These are phyloP conservation scores for Pinus tabuliformis DNA, from an alignment of 75 land plant genomes.

Conservation along the genomic window DNA sequence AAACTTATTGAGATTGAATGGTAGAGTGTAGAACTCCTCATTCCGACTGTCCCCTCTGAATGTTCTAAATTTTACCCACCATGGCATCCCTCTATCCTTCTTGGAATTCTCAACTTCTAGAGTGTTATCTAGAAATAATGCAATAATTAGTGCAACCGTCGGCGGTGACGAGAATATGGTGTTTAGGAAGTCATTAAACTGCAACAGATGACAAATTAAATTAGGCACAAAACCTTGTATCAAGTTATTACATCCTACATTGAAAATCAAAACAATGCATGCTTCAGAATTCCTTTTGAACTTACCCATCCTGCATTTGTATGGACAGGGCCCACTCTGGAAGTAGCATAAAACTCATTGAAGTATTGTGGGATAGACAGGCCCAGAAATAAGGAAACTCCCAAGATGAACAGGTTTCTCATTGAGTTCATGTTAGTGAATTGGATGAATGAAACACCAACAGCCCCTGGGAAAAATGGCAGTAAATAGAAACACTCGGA, in stretches of 20 bases:
- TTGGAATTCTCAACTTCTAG: slow-evolving; percentile 73
- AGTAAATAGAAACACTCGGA: not conserved
- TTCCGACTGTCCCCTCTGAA: slow-evolving; percentile 88
- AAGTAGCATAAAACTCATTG: slow-evolving; percentile 45
- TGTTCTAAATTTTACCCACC: slow-evolving; percentile 97
- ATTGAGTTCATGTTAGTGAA: slow-evolving; percentile 92
- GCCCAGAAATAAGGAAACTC: slow-evolving; percentile 88
- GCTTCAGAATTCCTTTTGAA: slow-evolving; percentile 1
- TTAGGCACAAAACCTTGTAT: not conserved
- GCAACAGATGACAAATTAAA: slow-evolving; percentile 17
- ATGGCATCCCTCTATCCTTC: slow-evolving; percentile 87
- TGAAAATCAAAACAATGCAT: not conserved
- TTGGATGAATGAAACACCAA: slow-evolving; percentile 86
- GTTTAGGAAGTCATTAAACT: slow-evolving; percentile 89
- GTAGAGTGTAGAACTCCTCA: slow-evolving; percentile 91
- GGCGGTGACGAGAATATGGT: slow-evolving; percentile 76
- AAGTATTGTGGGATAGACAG: slow-evolving; percentile 91
- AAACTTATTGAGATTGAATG: slow-evolving; percentile 85
- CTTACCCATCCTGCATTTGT: slow-evolving; percentile 90
- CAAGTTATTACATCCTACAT: not conserved
- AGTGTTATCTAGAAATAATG: slow-evolving; percentile 83
- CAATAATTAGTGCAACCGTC: slow-evolving; percentile 70
- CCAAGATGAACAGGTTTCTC: slow-evolving; percentile 81
- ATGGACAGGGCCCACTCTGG: slow-evolving; percentile 77
- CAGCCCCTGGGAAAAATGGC: slow-evolving; percentile 55